Evolutionary conservation across 352 stramenopile species (phyloP), one percentile per base, ranked within the genome.

Genomic region (Globisporangium cylindrosporum): DNA sequence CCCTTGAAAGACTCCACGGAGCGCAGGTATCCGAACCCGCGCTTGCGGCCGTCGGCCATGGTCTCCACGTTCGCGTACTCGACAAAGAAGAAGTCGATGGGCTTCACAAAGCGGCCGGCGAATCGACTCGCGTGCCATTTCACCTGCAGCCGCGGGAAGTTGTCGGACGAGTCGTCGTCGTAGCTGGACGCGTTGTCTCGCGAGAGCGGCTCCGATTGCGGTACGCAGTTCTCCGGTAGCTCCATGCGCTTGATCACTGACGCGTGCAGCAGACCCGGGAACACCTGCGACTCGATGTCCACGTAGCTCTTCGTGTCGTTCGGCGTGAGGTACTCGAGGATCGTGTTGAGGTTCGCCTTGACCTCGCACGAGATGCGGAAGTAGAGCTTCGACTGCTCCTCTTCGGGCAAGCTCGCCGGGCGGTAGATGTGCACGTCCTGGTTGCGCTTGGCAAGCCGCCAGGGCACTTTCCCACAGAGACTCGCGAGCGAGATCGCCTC

Each of bases 41-140:
- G 85, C 34, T 81, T 82, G 18, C 79, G 78, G 14, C 86, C 86
- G 25, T 92, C 82, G 1, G 74, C 71, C 56, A 91, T 78, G 4
- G 74, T 81, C 64, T 95, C 87, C 32, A 93, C 79, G 61, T 93
- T 93, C 48, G 86, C 82, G 32, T 94, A 95, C 73, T 95, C 88
- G 43, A 94, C 84, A 69, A 94, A 95, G 63, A 94, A 92, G 54
- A 95, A 93, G 61, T 95, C 88, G 12, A 92, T 76, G 38, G 86
- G 86, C 68, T 93, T 94, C 51, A 92, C 85, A 38, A 94, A 92
- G 1, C 86, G 81, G 0, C 86, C 87, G 2, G 86, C 86, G 43
- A 95, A 92, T 22, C 86, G 84, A 71, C 84, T 93, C 51, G 86
- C 88, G 68, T 94, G 88, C 88, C 88, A 95, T 67, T 95, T 95